Evolutionary conservation across 208 protist species (phyloP).

Genomic region (Trypanosoma theileri): DNA sequence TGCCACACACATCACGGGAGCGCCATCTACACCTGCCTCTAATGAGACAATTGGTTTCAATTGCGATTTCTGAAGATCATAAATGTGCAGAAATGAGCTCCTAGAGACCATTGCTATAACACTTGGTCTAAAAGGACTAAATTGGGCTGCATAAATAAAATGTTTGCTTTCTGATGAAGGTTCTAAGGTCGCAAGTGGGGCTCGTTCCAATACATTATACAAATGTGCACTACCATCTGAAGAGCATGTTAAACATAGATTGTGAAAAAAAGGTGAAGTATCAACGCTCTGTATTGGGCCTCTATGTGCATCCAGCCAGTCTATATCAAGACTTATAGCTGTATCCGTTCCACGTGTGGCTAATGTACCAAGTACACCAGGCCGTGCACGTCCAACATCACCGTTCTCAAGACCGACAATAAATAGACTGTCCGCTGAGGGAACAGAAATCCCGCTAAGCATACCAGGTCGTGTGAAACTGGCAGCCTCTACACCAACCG

Average conservation of each 20-base stretch:
- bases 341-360: conserved; percentile 5
- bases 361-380: conserved; percentile 23
- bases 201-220: conserved; percentile 74
- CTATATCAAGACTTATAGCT: conserved; percentile 54
- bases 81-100: conserved; percentile 77
- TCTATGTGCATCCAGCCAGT: conserved; percentile 70
- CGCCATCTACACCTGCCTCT: conserved; percentile 65
- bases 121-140: conserved; percentile 82
- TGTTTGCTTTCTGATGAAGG: conserved; percentile 78
- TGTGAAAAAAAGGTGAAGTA: conserved; percentile 83
- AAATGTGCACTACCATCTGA: conserved; percentile 84
- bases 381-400: conserved; percentile 80
- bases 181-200: conserved; percentile 71
- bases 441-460: conserved; percentile 24
- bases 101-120: conserved; percentile 82
- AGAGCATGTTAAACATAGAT: conserved; percentile 84
- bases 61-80: conserved; percentile 77
- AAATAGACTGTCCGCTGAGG: conserved; percentile 55
- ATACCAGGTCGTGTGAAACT: conserved; percentile 35
- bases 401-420: conserved; percentile 86
- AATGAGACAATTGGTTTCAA: conserved; percentile 56
- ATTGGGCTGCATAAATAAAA: conserved; percentile 83
- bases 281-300: conserved; percentile 80
- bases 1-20: conserved; percentile 53
- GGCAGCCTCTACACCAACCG: conserved; percentile 65